Conservation (phyloP, 2,329 filamentous ascomycete species). For the Fusarium circinatum region DNA sequence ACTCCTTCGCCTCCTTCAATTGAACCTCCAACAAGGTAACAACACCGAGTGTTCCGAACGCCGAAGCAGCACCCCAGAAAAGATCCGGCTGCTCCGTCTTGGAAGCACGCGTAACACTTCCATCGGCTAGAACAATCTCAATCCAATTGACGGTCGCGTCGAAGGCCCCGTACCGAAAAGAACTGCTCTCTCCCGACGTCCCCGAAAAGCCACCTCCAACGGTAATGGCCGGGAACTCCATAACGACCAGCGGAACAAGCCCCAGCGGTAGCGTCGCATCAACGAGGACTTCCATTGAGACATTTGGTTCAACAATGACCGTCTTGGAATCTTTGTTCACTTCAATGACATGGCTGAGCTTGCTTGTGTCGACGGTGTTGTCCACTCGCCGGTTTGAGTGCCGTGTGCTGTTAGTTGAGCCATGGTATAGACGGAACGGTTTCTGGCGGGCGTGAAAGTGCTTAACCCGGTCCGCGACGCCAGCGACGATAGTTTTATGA, state of each 20-base stretch:
- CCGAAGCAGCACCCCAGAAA: slow-evolving; percentile 72
- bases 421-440: slow-evolving; percentile 81
- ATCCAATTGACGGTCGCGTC: slow-evolving; percentile 69
- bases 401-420: slow-evolving; percentile 80
- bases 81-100: slow-evolving; percentile 65
- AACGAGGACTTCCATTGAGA: slow-evolving; percentile 73
- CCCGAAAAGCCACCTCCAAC: slow-evolving; percentile 74
- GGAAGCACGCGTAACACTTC: slow-evolving; percentile 65
- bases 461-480: slow-evolving; percentile 56
- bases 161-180: slow-evolving; percentile 74
- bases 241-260: slow-evolving; percentile 72
- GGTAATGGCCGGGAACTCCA: slow-evolving; percentile 79
- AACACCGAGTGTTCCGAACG: slow-evolving; percentile 74
- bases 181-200: slow-evolving; percentile 74
- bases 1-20: slow-evolving; percentile 63
- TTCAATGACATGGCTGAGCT: slow-evolving; percentile 69
- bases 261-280: slow-evolving; percentile 64
- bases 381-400: slow-evolving; percentile 59
- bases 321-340: slow-evolving; percentile 65
- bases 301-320: slow-evolving; percentile 76
- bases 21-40: slow-evolving; percentile 71
- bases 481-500: slow-evolving; percentile 56
- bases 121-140: slow-evolving; percentile 73
- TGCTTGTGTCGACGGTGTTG: slow-evolving; percentile 74
- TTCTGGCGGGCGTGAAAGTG: slow-evolving; percentile 55